Percentiles rank a stretch among this genome's conserved stretches.
Evolutionary conservation across 1,284 basidiomycete genomes (phyloP).

Genomic region (Ceratobasidium sp.): DNA sequence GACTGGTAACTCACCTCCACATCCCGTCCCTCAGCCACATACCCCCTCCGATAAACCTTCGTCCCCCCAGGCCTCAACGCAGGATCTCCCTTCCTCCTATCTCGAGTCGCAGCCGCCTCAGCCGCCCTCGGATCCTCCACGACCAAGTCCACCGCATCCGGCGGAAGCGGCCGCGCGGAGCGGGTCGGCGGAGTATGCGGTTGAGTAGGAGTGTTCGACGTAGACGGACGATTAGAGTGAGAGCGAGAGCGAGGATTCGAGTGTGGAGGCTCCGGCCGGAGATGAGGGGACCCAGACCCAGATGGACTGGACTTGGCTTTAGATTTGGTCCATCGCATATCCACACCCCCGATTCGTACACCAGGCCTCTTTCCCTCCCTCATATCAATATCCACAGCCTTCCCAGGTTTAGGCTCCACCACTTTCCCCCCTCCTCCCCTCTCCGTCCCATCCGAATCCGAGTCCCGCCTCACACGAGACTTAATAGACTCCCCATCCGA

Average conservation of each 20-base stretch:
- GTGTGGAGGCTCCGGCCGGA: slow-evolving; percentile 36
- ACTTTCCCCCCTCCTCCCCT: slow-evolving; percentile 9
- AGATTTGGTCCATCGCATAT: slow-evolving; percentile 63
- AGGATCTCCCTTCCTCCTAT: slow-evolving; percentile 69
- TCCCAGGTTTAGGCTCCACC: slow-evolving; percentile 46
- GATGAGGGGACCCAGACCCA: slow-evolving; percentile 40
- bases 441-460: slow-evolving; percentile 19
- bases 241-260: neutral
- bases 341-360: slow-evolving; percentile 57
- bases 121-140: slow-evolving; percentile 71
- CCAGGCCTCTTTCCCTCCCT: slow-evolving; percentile 53
- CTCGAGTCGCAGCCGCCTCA: slow-evolving; percentile 64
- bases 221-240: slow-evolving; percentile 11
- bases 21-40: slow-evolving; percentile 59
- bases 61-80: slow-evolving; percentile 58
- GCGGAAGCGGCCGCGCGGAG: slow-evolving; percentile 60
- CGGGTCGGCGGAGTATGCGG: slow-evolving; percentile 14
- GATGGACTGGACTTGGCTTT: slow-evolving; percentile 42
- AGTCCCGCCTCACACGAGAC: neutral
- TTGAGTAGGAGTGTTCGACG: slow-evolving; percentile 12
- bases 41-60: slow-evolving; percentile 69
- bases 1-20: slow-evolving; percentile 47
- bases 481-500: neutral
- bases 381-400: slow-evolving; percentile 47
- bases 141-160: slow-evolving; percentile 84